Evolutionary conservation across 2,329 filamentous ascomycete species (phyloP).

Genomic region (Penicillium sp.): DNA sequence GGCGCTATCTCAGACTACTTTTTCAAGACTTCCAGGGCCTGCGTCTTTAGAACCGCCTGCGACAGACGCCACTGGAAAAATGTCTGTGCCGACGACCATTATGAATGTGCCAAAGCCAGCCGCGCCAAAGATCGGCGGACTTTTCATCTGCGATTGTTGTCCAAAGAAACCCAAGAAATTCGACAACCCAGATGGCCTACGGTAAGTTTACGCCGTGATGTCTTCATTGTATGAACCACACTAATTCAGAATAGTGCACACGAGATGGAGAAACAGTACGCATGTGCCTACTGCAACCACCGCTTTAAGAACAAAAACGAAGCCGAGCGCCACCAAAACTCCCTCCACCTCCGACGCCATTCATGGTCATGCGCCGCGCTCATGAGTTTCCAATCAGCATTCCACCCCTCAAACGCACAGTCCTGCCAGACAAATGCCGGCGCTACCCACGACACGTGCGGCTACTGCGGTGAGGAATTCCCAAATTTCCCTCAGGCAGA

Average conservation of each 20-base stretch:
- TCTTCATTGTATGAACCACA: not conserved
- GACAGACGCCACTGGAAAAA: slow-evolving; percentile 47
- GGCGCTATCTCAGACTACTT: slow-evolving; percentile 40
- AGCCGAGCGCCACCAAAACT: slow-evolving; percentile 93
- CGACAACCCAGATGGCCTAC: slow-evolving; percentile 76
- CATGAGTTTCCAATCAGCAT: slow-evolving; percentile 71
- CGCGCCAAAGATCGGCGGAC: slow-evolving; percentile 53
- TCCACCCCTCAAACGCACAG: slow-evolving; percentile 70
- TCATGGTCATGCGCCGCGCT: slow-evolving; percentile 97
- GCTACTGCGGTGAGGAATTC: slow-evolving; percentile 95
- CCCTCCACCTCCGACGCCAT: slow-evolving; percentile 84
- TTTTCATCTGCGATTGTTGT: slow-evolving; percentile 86
- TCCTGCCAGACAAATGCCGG: slow-evolving; percentile 36
- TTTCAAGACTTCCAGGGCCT: slow-evolving; percentile 39
- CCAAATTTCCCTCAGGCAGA: slow-evolving; percentile 71
- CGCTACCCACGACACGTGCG: slow-evolving; percentile 69
- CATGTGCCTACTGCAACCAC: slow-evolving; percentile 87
- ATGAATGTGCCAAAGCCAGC: slow-evolving; percentile 36
- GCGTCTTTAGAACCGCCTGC: slow-evolving; percentile 41
- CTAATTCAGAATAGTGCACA: slow-evolving; percentile 62
- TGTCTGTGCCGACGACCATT: slow-evolving; percentile 44
- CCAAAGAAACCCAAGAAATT: slow-evolving; percentile 98
- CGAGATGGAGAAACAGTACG: slow-evolving; percentile 94
- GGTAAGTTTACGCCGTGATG: slow-evolving; percentile 55
- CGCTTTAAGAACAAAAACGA: slow-evolving; percentile 99